Percentiles rank a stretch among this genome's conserved stretches.
Conservation (phyloP, 2,329 filamentous ascomycete species). For the Plenodomus lindquistii region DNA sequence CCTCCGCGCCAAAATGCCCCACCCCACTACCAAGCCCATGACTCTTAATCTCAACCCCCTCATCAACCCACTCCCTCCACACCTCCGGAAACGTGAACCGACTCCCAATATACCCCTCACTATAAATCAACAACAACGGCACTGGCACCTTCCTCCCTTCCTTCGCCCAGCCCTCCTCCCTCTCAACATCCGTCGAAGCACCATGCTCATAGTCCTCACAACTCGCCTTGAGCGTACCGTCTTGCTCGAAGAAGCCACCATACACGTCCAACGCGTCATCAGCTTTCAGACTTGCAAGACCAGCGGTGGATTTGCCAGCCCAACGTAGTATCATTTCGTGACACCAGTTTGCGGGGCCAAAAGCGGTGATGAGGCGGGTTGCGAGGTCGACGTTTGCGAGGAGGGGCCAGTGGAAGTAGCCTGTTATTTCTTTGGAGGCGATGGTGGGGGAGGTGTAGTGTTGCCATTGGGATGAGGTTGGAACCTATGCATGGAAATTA, state of each 20-base stretch:
- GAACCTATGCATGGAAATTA: slow-evolving; percentile 46
- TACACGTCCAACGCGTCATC: slow-evolving; percentile 49
- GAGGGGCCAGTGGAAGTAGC: slow-evolving; percentile 65
- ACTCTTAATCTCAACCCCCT: slow-evolving; percentile 53
- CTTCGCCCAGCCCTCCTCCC: slow-evolving; percentile 52
- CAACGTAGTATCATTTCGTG: slow-evolving; percentile 42
- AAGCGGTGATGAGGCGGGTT: slow-evolving; percentile 54
- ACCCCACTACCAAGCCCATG: slow-evolving; percentile 54
- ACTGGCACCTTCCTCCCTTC: slow-evolving; percentile 50
- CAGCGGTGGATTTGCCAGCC: slow-evolving; percentile 27
- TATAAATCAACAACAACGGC: slow-evolving; percentile 58
- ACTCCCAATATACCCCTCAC: slow-evolving; percentile 53
- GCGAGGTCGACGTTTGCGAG: slow-evolving; percentile 58
- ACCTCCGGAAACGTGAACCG: slow-evolving; percentile 55
- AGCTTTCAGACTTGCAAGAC: slow-evolving; percentile 14
- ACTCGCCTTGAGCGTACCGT: slow-evolving; percentile 51
- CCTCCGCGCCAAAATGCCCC: slow-evolving; percentile 62
- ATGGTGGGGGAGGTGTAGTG: slow-evolving; percentile 45
- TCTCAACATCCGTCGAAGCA: slow-evolving; percentile 57
- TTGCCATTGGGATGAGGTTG: slow-evolving; percentile 59
- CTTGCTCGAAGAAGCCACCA: slow-evolving; percentile 47
- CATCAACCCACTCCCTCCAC: slow-evolving; percentile 54
- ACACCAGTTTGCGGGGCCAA: slow-evolving; percentile 49
- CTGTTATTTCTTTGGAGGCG: slow-evolving; percentile 47
- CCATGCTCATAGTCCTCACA: slow-evolving; percentile 62